Evolutionary conservation across 768 basidiomycete genomes (phyloP).

Genomic region (Cystofilobasidium macerans): DNA sequence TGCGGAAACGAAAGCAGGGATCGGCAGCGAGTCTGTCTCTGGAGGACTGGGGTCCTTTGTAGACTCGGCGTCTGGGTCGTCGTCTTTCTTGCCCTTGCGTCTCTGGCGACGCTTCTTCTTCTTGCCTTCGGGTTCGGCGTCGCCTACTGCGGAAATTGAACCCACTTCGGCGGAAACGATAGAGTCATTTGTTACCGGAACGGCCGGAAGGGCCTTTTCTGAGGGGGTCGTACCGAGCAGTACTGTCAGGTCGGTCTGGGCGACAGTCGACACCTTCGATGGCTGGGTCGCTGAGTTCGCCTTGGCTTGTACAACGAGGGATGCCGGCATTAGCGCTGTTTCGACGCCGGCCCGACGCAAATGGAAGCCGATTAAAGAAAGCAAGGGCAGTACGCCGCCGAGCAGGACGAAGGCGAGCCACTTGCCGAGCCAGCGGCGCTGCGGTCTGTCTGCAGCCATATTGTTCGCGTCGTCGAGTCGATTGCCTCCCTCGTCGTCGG

Average conservation of each 20-base stretch:
- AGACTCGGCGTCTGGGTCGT: slow-evolving; percentile 33
- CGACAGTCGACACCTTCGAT: no score
- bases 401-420: neutral
- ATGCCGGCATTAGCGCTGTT: no score
- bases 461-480: neutral
- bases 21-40: slow-evolving; percentile 22
- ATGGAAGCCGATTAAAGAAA: neutral
- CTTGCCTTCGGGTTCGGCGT: slow-evolving; percentile 9
- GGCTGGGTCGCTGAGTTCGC: no score
- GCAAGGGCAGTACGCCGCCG: neutral
- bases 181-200: no score
- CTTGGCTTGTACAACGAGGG: no score
- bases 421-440: neutral
- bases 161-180: no score
- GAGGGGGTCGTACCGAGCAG: no score
- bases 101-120: slow-evolving; percentile 32
- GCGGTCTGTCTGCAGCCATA: neutral
- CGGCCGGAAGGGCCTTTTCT: no score
- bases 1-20: neutral
- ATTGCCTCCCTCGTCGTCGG: neutral
- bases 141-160: no score
- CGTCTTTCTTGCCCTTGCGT: slow-evolving; percentile 46
- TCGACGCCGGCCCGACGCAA: neutral
- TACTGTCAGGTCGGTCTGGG: no score
- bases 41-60: no score